Evolutionary conservation across 345 rosid species (phyloP).

Genomic region (Rhodamnia argentea): DNA sequence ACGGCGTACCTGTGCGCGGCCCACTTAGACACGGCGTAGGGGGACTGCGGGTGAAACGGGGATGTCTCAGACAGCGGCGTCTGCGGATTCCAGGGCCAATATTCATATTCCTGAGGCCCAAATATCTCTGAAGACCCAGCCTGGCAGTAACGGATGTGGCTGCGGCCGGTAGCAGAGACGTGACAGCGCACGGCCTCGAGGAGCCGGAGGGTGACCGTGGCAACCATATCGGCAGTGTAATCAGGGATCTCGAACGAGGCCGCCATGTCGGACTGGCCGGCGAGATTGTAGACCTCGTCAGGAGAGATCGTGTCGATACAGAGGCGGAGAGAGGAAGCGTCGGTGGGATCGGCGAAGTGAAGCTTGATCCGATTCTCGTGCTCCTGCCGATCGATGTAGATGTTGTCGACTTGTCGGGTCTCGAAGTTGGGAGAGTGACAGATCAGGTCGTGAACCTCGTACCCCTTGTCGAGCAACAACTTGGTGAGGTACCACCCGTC

Average conservation of each 20-base stretch:
- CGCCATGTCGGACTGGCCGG: conserved; percentile 83
- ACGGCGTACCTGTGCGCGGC: conserved; percentile 95
- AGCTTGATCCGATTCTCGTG: conserved; percentile 25
- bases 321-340: conserved; percentile 80
- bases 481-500: conserved; percentile 81
- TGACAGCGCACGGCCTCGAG: conserved; percentile 78
- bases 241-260: conserved; percentile 93
- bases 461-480: conserved; percentile 66
- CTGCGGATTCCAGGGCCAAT: too few relatives aligned
- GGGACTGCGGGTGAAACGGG: conserved; percentile 84
- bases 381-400: conserved; percentile 87
- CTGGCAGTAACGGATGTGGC: conserved; percentile 50
- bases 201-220: conserved; percentile 81
- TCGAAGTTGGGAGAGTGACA: conserved; percentile 78
- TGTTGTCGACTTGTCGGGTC: conserved; percentile 67
- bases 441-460: conserved; percentile 73
- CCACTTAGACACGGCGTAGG: conserved; percentile 87
- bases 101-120: too few relatives aligned
- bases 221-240: conserved; percentile 83
- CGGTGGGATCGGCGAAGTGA: conserved; percentile 15
- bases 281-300: conserved; percentile 86
- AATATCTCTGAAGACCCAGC: conserved; percentile 87
- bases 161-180: conserved; percentile 51
- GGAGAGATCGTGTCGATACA: conserved; percentile 78
- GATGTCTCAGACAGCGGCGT: too few relatives aligned